These are phyloP conservation scores for Solanum pimpinellifolium DNA, from an alignment of 257 asterid genomes.

Conservation along the genomic window DNA sequence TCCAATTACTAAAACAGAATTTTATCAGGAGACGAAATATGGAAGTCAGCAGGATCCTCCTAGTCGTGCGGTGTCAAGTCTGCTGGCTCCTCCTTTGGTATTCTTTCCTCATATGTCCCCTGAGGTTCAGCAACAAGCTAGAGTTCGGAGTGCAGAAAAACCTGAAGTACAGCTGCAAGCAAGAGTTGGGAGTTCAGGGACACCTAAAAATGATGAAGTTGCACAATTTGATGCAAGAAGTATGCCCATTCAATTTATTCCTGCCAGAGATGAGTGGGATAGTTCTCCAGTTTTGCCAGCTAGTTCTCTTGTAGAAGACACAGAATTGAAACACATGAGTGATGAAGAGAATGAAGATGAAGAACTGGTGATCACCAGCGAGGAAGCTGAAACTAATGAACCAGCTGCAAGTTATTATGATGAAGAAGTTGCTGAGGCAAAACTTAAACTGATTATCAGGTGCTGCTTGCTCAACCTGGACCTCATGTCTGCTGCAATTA, in stretches of 20 bases:
- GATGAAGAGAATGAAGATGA: constrained; percentile 36
- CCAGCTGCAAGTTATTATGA: constrained; percentile 30
- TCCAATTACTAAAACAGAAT: constrained; percentile 11
- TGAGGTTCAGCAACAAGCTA: constrained; percentile 7
- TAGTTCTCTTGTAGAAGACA: constrained; percentile 26
- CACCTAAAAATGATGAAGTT: constrained; percentile 23
- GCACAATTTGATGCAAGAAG: constrained; percentile 17
- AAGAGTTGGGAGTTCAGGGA: constrained; percentile 27
- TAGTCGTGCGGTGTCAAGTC: constrained; percentile 15
- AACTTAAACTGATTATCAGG: constrained; percentile 79
- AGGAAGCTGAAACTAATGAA: constrained; percentile 42
- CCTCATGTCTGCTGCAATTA: constrained; percentile 2
- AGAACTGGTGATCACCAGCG: constrained; percentile 16
- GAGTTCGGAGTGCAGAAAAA: background rate
- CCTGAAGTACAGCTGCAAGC: constrained; percentile 13
- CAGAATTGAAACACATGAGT: constrained; percentile 19
- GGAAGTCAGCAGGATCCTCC: constrained; percentile 25
- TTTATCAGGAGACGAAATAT: constrained; percentile 6
- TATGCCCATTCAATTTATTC: constrained; percentile 16
- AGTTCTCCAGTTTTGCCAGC: constrained; percentile 10
- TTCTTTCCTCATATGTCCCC: constrained; percentile 11
- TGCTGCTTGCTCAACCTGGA: constrained; percentile 4
- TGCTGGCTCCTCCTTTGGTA: constrained; percentile 10
- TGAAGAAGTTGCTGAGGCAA: constrained; percentile 68
- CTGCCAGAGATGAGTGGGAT: constrained; percentile 24